A percentile compares a stretch with the other conserved stretches of the same genome.
Evolutionary conservation across 2,329 filamentous ascomycete genomes (phyloP).

Genomic region (Beauveria brongniartii): DNA sequence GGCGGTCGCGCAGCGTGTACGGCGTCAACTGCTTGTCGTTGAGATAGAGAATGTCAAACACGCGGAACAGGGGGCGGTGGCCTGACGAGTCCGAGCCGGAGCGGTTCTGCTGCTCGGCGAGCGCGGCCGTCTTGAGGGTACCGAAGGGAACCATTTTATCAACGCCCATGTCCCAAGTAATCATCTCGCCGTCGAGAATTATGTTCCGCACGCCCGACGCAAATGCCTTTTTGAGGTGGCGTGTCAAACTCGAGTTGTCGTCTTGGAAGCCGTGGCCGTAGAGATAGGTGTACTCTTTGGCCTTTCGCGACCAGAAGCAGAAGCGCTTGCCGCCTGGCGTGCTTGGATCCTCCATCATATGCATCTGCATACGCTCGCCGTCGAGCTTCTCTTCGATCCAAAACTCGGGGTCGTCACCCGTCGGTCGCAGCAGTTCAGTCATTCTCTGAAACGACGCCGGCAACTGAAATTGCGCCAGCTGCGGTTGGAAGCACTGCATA

Average conservation of each 20-base stretch:
- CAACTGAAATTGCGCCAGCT: conserved; percentile 87
- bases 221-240: conserved; percentile 73
- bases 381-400: conserved; percentile 99
- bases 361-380: conserved; percentile 93
- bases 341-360: conserved; percentile 67
- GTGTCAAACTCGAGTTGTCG: conserved; percentile 67
- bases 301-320: conserved; percentile 89
- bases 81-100: conserved; percentile 44
- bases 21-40: conserved; percentile 73
- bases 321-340: conserved; percentile 66
- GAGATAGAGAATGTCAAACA: conserved; percentile 87
- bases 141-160: conserved; percentile 86
- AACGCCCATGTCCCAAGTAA: conserved; percentile 86
- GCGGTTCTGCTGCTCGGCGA: conserved; percentile 61
- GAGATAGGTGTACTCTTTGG: conserved; percentile 91
- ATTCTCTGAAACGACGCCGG: conserved; percentile 69
- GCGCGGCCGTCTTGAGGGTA: conserved; percentile 82
- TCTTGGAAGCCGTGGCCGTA: conserved; percentile 76
- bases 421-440: conserved; percentile 57
- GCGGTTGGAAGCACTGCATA: conserved; percentile 95
- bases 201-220: conserved; percentile 69
- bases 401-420: conserved; percentile 66
- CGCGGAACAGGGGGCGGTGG: conserved; percentile 64
- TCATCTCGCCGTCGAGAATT: conserved; percentile 96
- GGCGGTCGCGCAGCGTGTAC: conserved; percentile 76